These are phyloP conservation scores for Albophoma yamanashiensis DNA, from an alignment of 2,329 filamentous ascomycete species.

Conservation along the genomic window DNA sequence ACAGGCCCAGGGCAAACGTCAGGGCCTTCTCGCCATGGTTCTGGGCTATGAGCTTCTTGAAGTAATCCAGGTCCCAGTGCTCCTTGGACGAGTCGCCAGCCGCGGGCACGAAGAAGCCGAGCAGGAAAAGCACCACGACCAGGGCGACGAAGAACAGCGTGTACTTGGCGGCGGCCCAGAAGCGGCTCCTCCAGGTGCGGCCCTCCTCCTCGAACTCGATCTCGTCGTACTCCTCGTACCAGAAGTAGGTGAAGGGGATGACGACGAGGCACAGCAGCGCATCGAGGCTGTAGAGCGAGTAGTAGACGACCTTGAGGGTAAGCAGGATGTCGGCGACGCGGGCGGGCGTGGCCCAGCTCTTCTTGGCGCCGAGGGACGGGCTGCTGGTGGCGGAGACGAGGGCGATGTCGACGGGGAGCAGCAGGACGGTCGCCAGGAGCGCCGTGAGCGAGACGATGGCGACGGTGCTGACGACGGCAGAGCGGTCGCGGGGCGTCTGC, in stretches of 20 bases:
- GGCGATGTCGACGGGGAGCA: slow-evolving; percentile 91
- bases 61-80: slow-evolving; percentile 80
- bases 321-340: slow-evolving; percentile 67
- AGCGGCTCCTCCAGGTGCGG: slow-evolving; percentile 57
- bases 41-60: slow-evolving; percentile 64
- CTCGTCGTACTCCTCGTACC: slow-evolving; percentile 95
- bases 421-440: slow-evolving; percentile 81
- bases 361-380: slow-evolving; percentile 67
- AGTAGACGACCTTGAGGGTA: slow-evolving; percentile 83
- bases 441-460: slow-evolving; percentile 80
- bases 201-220: slow-evolving; percentile 75
- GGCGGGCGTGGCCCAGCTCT: slow-evolving; percentile 86
- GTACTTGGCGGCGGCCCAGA: slow-evolving; percentile 85
- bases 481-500: slow-evolving; percentile 81
- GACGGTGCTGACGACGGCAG: slow-evolving; percentile 68
- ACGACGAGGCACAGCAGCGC: slow-evolving; percentile 79
- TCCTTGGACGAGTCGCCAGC: slow-evolving; percentile 54
- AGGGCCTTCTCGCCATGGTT: slow-evolving; percentile 90
- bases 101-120: slow-evolving; percentile 89
- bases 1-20: slow-evolving; percentile 79
- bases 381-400: slow-evolving; percentile 82
- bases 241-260: slow-evolving; percentile 95
- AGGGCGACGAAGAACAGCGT: slow-evolving; percentile 75
- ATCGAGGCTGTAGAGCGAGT: slow-evolving; percentile 84
- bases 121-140: slow-evolving; percentile 71